Evolutionary conservation across 1,284 basidiomycete genomes (phyloP).

Genomic region (Anthracocystis walkeri): DNA sequence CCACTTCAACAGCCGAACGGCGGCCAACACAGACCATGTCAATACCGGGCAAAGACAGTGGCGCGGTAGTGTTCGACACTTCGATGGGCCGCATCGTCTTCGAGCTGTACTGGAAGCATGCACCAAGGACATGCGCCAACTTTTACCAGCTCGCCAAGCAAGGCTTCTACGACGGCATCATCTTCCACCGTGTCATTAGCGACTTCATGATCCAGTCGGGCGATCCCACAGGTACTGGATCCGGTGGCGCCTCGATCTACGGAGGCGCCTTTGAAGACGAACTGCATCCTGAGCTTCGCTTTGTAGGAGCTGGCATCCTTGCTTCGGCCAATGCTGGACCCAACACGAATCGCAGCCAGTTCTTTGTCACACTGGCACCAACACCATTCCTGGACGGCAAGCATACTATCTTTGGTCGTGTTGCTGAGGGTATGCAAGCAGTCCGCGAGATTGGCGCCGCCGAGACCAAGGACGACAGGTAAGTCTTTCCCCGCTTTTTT

Average conservation of each 20-base stretch:
- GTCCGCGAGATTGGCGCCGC: conserved; percentile 68
- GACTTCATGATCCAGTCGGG: conserved; percentile 99
- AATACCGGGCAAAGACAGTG: conserved; percentile 39
- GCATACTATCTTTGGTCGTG: conserved; percentile 75
- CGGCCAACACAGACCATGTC: conserved; percentile 23
- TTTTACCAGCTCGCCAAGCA: conserved; percentile 64
- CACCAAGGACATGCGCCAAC: conserved; percentile 63
- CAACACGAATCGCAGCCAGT: conserved; percentile 92
- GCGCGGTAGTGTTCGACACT: conserved; percentile 60
- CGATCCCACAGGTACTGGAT: conserved; percentile 95
- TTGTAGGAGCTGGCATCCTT: conserved; percentile 93
- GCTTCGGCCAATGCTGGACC: conserved; percentile 98
- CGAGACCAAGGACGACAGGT: conserved; percentile 50
- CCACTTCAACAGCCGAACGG: background rate
- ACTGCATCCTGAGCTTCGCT: conserved; percentile 82
- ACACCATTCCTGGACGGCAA: conserved; percentile 86
- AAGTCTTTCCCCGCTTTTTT: conserved; percentile 10
- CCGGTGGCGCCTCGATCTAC: conserved; percentile 78
- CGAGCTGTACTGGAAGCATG: conserved; percentile 66
- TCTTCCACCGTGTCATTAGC: conserved; percentile 97
- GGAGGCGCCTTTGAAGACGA: conserved; percentile 88
- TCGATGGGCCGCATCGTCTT: conserved; percentile 61
- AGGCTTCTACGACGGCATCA: conserved; percentile 72
- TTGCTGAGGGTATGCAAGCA: conserved; percentile 73
- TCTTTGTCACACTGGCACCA: conserved; percentile 97